Evolutionary conservation across 768 basidiomycete genomes (phyloP), one percentile per base, ranked within the genome.

Genomic region (Boletus patriciae): DNA sequence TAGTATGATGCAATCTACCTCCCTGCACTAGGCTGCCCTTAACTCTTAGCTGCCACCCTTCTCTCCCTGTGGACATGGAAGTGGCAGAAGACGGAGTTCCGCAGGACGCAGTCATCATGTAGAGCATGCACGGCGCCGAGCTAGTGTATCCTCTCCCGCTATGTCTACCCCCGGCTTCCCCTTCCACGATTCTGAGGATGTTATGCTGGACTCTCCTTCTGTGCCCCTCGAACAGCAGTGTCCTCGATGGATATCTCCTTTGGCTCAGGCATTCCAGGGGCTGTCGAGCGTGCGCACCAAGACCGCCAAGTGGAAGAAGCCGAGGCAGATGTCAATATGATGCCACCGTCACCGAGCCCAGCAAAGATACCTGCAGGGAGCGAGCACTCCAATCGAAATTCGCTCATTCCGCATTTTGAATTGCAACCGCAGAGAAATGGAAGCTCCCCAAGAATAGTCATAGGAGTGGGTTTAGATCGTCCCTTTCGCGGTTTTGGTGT

Each of bases 81-180:
- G 80, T n/a, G n/a, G n/a, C 80, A 9, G 85, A 87, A 67, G 81
- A 80, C 53, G 86, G 85, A 3, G 71, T 87, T 50, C 84, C 84
- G 6, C 80, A 85, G 87, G 86, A 23, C 79, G 83, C n/a, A 79
- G 78, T 19, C 87, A 85, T 68, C 86, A 86, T 60, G 76, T 78
- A 8, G 81, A 85, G 41, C 77, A 83, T 29, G 74, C 78, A 15
- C 66, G 68, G 12, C 70, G 70, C n/a, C 66, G 70, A 41, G 67
- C 61, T 6, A 72, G 63, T 41, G 25, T 72, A 45, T 72, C 70
- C 1, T 71, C 70, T 13, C 63, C 70, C 40, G 69, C 78, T 15
- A 56, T 66, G 21, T 57, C 62, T 46, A 21, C n/a, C 13, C 77
- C 77, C 45, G 77, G 77, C 38, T 81, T 79, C 58, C 73, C 61